Base-by-base conservation (phyloP, 176 grass and related monocot genomes). In the Pontederia crassipes region DNA sequence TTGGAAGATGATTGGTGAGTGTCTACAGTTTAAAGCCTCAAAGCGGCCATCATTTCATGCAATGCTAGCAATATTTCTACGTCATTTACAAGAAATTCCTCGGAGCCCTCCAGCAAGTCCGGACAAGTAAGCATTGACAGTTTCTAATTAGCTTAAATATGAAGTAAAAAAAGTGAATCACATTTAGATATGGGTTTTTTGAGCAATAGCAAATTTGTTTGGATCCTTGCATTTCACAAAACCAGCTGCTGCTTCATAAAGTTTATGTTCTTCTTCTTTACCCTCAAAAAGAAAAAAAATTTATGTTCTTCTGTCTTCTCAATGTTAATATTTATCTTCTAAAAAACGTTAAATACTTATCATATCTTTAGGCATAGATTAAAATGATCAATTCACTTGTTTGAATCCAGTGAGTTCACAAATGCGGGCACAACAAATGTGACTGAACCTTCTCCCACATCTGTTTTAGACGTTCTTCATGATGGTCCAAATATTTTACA, bases 1-100 rank as follows among this genome's bases (percentile, higher is more conserved):
- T 57, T 98, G 93, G 93, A 98, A 98, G 82, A 98, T 98, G 93
- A 98, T 98, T 79, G 93, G 93, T 65, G 87, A 98, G 27, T 98
- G 93, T 69, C 78, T 98, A 50, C 93, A 98, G 62, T 89, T 79
- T 57, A 76, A 75, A 55, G 63, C 84, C 76, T 83, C 82, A 61
- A 98, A 75, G 79, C 82, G 93, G 67, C 93, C 93, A 54, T 81
- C 85, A 68, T 98, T 98, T 61, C 88, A 92, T 49, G 84, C 89
- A 52, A 98, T 98, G 87, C 82, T 98, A 62, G 81, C 78, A 76
- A 98, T 83, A 57, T 92, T 98, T 86, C 87, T 98, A 74, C 81
- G 65, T 20, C 84, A 98, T 92, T 76, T 98, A 57, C 84, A 85
- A 75, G 93, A 98, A 70, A 79, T 98, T 80, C 93, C 93, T 60